Evolutionary conservation across 495 filamentous ascomycete species (phyloP), one percentile per base, ranked within the genome.

Genomic region (Durotheca rogersii): DNA sequence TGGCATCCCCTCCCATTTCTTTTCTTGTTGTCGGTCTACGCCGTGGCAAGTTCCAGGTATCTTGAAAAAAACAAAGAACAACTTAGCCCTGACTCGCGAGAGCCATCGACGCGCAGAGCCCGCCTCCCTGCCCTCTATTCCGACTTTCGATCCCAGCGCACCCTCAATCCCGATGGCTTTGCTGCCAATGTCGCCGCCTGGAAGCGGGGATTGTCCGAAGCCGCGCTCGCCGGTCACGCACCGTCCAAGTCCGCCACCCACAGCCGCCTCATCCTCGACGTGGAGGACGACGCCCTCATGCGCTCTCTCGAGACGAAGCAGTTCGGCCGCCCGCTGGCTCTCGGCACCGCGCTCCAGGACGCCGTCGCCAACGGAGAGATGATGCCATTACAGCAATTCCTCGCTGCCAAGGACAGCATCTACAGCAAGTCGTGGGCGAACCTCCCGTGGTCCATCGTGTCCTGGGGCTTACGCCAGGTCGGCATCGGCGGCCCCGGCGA

Each of bases 121-220:
- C 90, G 93, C 31, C 82, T 96, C 3, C 86, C 90, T 4, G 91
- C 91, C 10, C 82, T 98, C 41, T 98, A 95, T 72, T 96, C 91
- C 47, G 94, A 97, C 67, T 97, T 98, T 68, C 73, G 81, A 3
- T 65, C 77, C 27, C 90, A 92, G 53, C 80, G 79, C 50, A 82
- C 81, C 43, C 85, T 86, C 23, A 98, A 98, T 64, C 90, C 91
- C 0, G 90, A 94, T 60, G 92, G 90, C 53, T 98, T 90, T 72
- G 69, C 76, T 20, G 88, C 91, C 39, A 97, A 98, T 66, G 68
- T 91, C 31, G 71, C 79, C 10, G 88, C 91, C 32, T 98, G 93
- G 93, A 81, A 84, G 60, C 75, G 78, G 19, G 91, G 80, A 1
- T 77, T 98, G 17, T 74, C 80, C 14, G 70, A 73, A 33, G 87